Evolutionary conservation across 768 basidiomycete genomes (phyloP), one percentile per base, ranked within the genome.

Genomic region (Hemileccinum impolitum): DNA sequence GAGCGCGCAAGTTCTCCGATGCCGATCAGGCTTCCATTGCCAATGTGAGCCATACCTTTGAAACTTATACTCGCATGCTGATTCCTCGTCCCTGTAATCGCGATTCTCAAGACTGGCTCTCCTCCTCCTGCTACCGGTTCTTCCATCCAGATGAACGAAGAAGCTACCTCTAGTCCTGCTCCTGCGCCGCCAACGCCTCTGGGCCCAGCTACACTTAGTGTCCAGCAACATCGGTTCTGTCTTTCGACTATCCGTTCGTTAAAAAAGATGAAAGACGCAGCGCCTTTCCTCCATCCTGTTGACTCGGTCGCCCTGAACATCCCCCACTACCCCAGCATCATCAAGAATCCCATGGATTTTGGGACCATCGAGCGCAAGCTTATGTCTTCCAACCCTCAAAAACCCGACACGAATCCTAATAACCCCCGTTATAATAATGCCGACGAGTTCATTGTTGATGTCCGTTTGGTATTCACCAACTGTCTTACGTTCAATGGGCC

Each of bases 311-410:
- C 82, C 8, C 73, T 92, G 57, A 82, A 81, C 52, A 82, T 91
- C 52, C 95, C 93, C 9, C 92, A 95, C 65, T 99, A 99, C 60
- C 80, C 80, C 31, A 76, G 76, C 39, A 82, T 98, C 63, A 81
- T 99, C 70, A 90, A 85, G 62, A 80, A 77, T 23, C 96, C 96
- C 0, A 97, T 97, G 91, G 96, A 98, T 65, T 78, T 99, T 39
- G 78, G 83, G 3, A 96, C 95, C 38, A 81, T 97, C 50, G 95
- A 98, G 70, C 81, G 81, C 60, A 96, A 97, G 71, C 75, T 98
- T 37, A 60, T 57, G 30, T 81, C 87, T 1, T 90, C 90, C 13
- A 94, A 91, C 60, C 85, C 88, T 3, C 58, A 72, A 45, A 93
- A 90, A 62, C 87, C 82, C 13, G 90, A 90, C 52, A 68, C 75